Percentiles rank a stretch among this genome's conserved stretches.
Evolutionary conservation across 306 rosid species (phyloP).

Genomic region (Lathyrus sativus): DNA sequence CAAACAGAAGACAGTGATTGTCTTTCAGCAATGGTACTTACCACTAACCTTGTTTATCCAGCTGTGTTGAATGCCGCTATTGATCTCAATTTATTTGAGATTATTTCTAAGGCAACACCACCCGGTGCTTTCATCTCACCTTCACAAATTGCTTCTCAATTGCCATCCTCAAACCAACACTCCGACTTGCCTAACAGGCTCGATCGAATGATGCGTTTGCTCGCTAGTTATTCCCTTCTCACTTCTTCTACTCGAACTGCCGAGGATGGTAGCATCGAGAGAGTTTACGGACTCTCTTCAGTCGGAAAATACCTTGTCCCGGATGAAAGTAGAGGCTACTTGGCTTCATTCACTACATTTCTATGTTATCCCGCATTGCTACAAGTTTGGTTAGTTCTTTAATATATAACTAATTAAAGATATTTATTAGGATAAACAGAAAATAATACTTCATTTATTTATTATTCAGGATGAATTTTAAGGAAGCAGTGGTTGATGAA

Average conservation of each 20-base stretch:
- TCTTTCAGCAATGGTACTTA: conserved; percentile 21
- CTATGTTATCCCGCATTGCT: background rate
- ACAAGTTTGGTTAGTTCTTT: conserved; percentile 30
- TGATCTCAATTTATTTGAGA: conserved; percentile 43
- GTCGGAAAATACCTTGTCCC: conserved; percentile 36
- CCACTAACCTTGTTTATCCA: background rate
- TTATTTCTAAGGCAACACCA: conserved; percentile 12
- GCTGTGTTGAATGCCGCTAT: conserved; percentile 35
- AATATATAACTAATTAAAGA: too few species aligned
- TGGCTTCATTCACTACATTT: conserved; percentile 17
- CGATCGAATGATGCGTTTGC: conserved; percentile 40
- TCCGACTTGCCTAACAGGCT: conserved; percentile 16
- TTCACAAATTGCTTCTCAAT: conserved; percentile 34
- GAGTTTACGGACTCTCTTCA: conserved; percentile 18
- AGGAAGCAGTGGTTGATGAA: conserved; percentile 38
- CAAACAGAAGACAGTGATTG: conserved; percentile 27
- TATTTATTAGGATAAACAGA: background rate
- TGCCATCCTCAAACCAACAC: conserved; percentile 6
- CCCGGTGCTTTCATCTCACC: conserved; percentile 24
- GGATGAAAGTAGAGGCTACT: conserved; percentile 3
- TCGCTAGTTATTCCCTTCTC: conserved; percentile 25
- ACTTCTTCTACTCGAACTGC: conserved; percentile 14
- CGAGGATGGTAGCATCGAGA: background rate
- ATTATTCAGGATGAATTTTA: conserved; percentile 35
- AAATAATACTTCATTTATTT: too few species aligned